Percentiles rank a stretch among this genome's conserved stretches.
These are phyloP conservation scores for Hansenula lynferdii DNA, from an alignment of 1,139 yeast species.

Conservation along the genomic window DNA sequence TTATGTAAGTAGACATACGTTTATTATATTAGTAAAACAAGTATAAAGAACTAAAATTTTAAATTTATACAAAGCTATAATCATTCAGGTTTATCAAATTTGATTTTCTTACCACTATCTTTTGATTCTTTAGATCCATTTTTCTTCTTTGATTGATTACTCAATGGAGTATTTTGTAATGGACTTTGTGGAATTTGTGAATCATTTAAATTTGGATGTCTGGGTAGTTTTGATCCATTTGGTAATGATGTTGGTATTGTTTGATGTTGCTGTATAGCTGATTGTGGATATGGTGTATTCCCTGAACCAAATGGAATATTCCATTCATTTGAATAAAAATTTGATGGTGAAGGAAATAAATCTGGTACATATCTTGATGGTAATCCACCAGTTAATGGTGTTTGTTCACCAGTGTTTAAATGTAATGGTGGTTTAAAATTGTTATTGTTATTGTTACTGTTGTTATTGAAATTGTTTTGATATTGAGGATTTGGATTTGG, in stretches of 20 bases:
- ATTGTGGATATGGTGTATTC: constrained; percentile 23
- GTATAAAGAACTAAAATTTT: too few relatives aligned
- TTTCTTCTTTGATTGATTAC: not conserved
- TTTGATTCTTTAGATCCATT: not conserved
- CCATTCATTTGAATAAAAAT: constrained; percentile 34
- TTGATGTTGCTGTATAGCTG: constrained; percentile 11
- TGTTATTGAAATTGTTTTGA: constrained; percentile 10
- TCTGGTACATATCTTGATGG: constrained; percentile 50
- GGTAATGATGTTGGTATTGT: not conserved
- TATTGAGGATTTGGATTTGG: constrained; percentile 16
- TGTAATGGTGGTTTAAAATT: constrained; percentile 10
- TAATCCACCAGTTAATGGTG: constrained; percentile 42
- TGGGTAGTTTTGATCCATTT: not conserved
- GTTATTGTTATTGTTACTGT: constrained; percentile 6
- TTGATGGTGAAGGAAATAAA: constrained; percentile 51
- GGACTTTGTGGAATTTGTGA: not conserved
- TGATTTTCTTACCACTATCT: not conserved
- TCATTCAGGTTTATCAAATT: not conserved
- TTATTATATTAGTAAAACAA: too few relatives aligned
- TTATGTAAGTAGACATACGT: too few relatives aligned
- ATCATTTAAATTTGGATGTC: not conserved
- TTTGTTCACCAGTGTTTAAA: constrained; percentile 36
- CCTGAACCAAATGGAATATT: constrained; percentile 27
- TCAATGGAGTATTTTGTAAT: constrained; percentile 3
- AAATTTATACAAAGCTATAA: too few relatives aligned